A percentile compares a stretch with the other conserved stretches of the same genome.
Conservation (phyloP, 176 grass and related monocot species). For the Carex kokanica region DNA sequence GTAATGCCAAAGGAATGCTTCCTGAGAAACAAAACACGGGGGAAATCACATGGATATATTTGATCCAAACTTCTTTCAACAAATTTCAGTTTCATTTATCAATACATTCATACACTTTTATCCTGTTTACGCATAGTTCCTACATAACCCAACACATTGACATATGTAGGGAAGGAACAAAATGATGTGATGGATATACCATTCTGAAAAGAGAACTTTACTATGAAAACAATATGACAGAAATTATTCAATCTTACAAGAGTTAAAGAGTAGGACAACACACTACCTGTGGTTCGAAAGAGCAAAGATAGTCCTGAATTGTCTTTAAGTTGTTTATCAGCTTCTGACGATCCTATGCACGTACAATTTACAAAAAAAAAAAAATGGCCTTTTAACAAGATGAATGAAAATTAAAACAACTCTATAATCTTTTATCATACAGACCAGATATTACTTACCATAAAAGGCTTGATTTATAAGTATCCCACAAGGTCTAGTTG, state of each 20-base stretch:
- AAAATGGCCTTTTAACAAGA: too few relatives aligned
- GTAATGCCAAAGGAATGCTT: background rate
- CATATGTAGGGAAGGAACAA: background rate
- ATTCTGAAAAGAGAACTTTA: background rate
- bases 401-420: background rate
- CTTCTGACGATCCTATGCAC: conserved; percentile 67
- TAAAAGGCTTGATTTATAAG: background rate
- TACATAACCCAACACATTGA: background rate
- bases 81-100: background rate
- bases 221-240: background rate
- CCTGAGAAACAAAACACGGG: background rate
- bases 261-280: conserved; percentile 11
- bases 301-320: conserved; percentile 97
- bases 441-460: background rate
- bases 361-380: conserved; percentile 16
- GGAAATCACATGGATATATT: background rate
- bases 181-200: background rate
- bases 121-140: background rate
- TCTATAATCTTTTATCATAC: background rate
- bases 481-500: background rate
- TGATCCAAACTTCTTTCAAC: background rate
- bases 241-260: background rate
- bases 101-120: background rate
- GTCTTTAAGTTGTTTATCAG: conserved; percentile 88
- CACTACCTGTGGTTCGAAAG: conserved; percentile 76